Evolutionary conservation across 495 filamentous ascomycete species (phyloP).

Genomic region (Xylaria castorea): DNA sequence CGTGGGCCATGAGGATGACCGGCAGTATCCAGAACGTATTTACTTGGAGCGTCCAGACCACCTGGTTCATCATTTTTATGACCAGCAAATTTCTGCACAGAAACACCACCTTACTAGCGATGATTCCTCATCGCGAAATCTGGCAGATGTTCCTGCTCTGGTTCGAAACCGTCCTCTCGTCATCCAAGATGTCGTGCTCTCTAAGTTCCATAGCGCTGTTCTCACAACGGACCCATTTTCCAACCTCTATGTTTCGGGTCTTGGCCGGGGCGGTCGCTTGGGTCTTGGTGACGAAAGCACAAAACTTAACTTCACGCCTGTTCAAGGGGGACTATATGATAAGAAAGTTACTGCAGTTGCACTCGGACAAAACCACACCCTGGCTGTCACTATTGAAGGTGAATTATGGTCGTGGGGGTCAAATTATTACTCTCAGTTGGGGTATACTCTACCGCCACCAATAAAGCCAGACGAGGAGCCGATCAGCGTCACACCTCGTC

Average conservation of each 20-base stretch:
- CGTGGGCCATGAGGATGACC: slow-evolving; percentile 90
- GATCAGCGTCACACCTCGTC: slow-evolving; percentile 78
- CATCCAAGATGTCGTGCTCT: slow-evolving; percentile 79
- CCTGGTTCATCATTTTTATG: slow-evolving; percentile 71
- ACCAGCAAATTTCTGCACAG: slow-evolving; percentile 59
- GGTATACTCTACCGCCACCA: slow-evolving; percentile 68
- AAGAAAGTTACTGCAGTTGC: slow-evolving; percentile 75
- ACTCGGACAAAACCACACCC: slow-evolving; percentile 88
- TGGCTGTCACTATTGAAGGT: slow-evolving; percentile 81
- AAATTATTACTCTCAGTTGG: slow-evolving; percentile 86
- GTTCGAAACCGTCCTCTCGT: slow-evolving; percentile 72
- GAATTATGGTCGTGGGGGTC: slow-evolving; percentile 93
- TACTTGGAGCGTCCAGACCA: slow-evolving; percentile 79
- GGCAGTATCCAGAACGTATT: slow-evolving; percentile 89
- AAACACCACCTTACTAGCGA: slow-evolving; percentile 32
- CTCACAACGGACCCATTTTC: slow-evolving; percentile 88
- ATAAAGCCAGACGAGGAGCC: slow-evolving; percentile 76
- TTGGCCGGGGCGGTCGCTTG: slow-evolving; percentile 87
- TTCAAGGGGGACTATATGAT: slow-evolving; percentile 73
- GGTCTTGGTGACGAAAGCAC: slow-evolving; percentile 91
- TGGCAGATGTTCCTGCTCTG: slow-evolving; percentile 67
- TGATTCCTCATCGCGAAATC: slow-evolving; percentile 40
- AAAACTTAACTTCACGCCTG: slow-evolving; percentile 79
- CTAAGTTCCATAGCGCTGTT: slow-evolving; percentile 91
- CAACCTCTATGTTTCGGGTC: slow-evolving; percentile 92